A percentile compares a stretch with the other conserved stretches of the same genome.
These are phyloP conservation scores for Solanum chilense DNA, from an alignment of 257 asterid species.

Conservation along the genomic window DNA sequence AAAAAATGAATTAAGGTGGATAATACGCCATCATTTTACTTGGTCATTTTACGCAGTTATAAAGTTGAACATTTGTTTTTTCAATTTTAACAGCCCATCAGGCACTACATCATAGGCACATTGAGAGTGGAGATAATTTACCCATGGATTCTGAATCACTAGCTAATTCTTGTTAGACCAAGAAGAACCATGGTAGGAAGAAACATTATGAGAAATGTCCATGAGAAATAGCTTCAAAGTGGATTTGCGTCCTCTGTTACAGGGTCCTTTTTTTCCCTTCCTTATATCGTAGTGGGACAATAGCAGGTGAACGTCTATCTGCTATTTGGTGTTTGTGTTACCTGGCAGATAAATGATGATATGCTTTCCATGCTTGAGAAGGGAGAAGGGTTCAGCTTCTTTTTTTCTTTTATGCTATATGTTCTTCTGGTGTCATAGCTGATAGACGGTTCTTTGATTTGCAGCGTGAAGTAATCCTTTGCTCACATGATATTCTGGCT, in stretches of 20 bases:
- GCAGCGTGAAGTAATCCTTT: conserved; percentile 93
- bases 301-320: neutral
- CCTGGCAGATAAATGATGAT: neutral
- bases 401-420: neutral
- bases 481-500: conserved; percentile 83
- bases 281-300: neutral
- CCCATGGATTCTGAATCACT: neutral
- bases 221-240: neutral
- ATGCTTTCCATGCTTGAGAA: neutral
- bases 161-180: neutral
- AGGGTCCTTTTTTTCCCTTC: neutral
- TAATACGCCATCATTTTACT: neutral
- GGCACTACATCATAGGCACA: neutral
- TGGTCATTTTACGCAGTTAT: neutral
- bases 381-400: neutral
- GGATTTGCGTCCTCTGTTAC: neutral
- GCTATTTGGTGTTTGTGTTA: neutral
- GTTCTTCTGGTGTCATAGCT: neutral
- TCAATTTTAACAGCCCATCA: neutral
- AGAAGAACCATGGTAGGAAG: neutral
- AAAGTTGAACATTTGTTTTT: neutral
- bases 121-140: neutral
- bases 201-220: neutral
- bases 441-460: conserved; percentile 4
- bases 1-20: neutral